Evolutionary conservation across 352 stramenopile genomes (phyloP), one percentile per base, ranked within the genome.

Genomic region (Phytophthora agathidicida): DNA sequence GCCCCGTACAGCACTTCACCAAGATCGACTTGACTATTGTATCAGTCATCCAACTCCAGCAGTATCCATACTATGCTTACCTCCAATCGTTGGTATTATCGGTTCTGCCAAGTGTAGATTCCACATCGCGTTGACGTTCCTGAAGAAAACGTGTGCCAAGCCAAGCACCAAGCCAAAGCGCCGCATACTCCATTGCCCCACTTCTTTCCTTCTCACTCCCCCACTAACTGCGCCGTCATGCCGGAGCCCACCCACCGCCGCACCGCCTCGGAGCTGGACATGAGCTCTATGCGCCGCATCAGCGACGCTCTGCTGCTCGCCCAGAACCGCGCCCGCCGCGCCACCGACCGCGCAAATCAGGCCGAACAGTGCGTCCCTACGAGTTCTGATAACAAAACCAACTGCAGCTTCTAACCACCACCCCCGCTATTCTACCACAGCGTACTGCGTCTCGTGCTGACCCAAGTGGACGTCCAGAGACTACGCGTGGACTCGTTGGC

Each of bases 291-390:
- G 61, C 77, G 81, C 28, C 75, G 81, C 54, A 77, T 91, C 45
- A 73, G 81, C 43, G 81, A 91, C 41, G 81, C 81, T 19, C 73
- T 91, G 38, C 62, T 91, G 17, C 68, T 91, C 5, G 81, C 81
- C 16, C 81, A 91, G 59, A 91, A 86, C 55, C 79, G 81, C 56
- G 81, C 81, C 7, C 70, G 81, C 0, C 50, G 67, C 14, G 74
- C 81, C 30, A 84, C 79, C 1, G 81, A 89, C 32, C 75, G 81
- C 42, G 81, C 81, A 13, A 84, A 82, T 55, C 81, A 72, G 24
- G 73, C 73, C 28, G 81, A 91, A 69, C 79, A 79, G 81, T 91
- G 44, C 60, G 77, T 66, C n/a, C 13, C 8, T 43, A 46, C 26
- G 19, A 26, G 22, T 51, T 69, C 24, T 45, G 35, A 48, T 53